Conservation (phyloP, 2,329 filamentous ascomycete species). For the Claviceps pusilla region DNA sequence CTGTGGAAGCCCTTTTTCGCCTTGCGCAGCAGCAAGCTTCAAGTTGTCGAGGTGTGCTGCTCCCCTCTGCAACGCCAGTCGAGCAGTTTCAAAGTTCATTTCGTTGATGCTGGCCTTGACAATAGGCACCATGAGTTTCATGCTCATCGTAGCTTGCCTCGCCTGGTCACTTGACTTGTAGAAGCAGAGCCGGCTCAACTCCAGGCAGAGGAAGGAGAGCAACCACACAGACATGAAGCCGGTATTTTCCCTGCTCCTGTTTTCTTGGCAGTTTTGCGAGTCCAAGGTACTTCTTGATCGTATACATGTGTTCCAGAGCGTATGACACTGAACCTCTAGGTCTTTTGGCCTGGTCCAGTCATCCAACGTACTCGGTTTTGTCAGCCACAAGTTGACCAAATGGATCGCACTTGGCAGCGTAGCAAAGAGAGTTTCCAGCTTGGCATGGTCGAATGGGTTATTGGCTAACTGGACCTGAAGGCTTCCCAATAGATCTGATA, state of each 20-base stretch:
- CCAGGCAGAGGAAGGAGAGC: constrained; percentile 54
- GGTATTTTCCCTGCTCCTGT: constrained; percentile 8
- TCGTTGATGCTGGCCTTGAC: constrained; percentile 35
- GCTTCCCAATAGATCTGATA: constrained; percentile 15
- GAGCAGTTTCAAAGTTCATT: constrained; percentile 40
- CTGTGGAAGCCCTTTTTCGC: background rate
- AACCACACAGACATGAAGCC: constrained; percentile 28
- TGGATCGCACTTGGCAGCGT: constrained; percentile 16
- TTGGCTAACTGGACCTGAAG: constrained; percentile 13
- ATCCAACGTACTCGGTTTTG: background rate
- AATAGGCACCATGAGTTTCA: constrained; percentile 55
- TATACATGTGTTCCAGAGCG: constrained; percentile 54
- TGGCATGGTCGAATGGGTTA: constrained; percentile 15
- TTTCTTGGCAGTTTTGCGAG: constrained; percentile 9
- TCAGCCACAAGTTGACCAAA: constrained; percentile 8
- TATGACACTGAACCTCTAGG: constrained; percentile 41
- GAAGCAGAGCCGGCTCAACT: constrained; percentile 31
- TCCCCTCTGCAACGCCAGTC: constrained; percentile 47
- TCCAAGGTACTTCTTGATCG: constrained; percentile 24
- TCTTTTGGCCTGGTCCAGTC: constrained; percentile 13
- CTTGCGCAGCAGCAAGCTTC: background rate
- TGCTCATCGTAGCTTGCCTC: constrained; percentile 37
- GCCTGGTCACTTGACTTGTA: constrained; percentile 12
- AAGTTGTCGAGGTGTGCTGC: constrained; percentile 17
- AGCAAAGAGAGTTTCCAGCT: constrained; percentile 24